A percentile compares a stretch with the other conserved stretches of the same genome.
These are phyloP conservation scores for Jasminum sambac DNA, from an alignment of 257 asterid genomes.

Conservation along the genomic window DNA sequence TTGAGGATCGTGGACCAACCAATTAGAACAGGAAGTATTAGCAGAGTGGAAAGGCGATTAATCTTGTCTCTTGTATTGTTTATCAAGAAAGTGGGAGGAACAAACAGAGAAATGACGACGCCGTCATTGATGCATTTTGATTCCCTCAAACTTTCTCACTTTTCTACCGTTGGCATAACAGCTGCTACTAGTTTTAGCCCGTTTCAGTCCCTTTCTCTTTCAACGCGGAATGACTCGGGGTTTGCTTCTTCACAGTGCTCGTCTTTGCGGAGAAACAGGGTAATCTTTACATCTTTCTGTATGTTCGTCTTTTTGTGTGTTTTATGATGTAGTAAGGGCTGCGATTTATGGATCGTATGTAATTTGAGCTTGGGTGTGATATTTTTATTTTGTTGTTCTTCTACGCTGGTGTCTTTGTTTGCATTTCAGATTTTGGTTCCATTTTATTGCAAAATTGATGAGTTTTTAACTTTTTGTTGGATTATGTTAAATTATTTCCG, in stretches of 20 bases:
- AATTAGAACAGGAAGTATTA: not conserved
- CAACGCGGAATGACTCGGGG: slow-evolving; percentile 23
- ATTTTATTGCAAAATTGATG: not conserved
- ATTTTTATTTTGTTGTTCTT: not conserved
- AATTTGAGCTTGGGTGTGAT: slow-evolving; percentile 13
- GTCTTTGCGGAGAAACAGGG: slow-evolving; percentile 31
- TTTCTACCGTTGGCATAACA: slow-evolving; percentile 29
- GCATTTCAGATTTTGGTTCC: not conserved
- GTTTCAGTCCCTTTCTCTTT: slow-evolving; percentile 27
- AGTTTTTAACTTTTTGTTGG: not conserved
- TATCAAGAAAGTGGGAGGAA: slow-evolving; percentile 7
- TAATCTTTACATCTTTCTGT: slow-evolving; percentile 14
- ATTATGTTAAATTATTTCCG: not conserved
- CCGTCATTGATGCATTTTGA: slow-evolving; percentile 43
- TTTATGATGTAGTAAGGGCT: slow-evolving; percentile 2
- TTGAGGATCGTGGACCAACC: not conserved
- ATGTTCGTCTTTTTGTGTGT: not conserved
- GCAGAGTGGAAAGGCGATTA: not conserved
- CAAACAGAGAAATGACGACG: slow-evolving; percentile 34
- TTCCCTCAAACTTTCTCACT: slow-evolving; percentile 35
- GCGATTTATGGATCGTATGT: slow-evolving; percentile 21
- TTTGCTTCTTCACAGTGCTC: slow-evolving; percentile 33
- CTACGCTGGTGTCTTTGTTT: slow-evolving; percentile 16
- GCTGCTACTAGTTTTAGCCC: slow-evolving; percentile 27
- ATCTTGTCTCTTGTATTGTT: not conserved